These are phyloP conservation scores for Acacia acuminata DNA, from an alignment of 306 rosid genomes.

Conservation along the genomic window DNA sequence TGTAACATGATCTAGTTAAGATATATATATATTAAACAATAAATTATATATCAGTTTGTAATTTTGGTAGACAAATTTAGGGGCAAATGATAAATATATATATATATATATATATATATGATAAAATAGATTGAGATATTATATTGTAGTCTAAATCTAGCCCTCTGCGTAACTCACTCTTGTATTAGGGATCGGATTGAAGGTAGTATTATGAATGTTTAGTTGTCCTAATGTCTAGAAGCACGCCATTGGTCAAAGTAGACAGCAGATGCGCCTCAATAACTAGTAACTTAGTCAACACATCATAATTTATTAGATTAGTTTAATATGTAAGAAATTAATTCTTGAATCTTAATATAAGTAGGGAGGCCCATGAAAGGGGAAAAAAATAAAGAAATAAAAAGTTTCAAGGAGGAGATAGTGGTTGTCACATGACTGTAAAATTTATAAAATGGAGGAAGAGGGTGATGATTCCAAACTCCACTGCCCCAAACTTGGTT, in stretches of 20 bases:
- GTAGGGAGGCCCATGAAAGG: background rate
- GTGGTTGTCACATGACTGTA: conserved; percentile 24
- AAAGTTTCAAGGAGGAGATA: background rate
- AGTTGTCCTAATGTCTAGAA: background rate
- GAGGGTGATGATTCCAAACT: conserved; percentile 44
- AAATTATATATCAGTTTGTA: too few species aligned
- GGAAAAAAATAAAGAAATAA: too few species aligned
- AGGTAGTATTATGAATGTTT: background rate
- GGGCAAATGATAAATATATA: too few species aligned
- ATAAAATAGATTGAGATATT: too few species aligned
- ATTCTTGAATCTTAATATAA: background rate
- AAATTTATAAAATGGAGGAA: conserved; percentile 24
- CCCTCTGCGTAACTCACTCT: too few species aligned
- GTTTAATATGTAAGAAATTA: background rate
- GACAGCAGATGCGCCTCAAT: background rate
- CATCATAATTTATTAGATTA: background rate
- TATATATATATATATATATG: too few species aligned
- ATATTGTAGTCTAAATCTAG: too few species aligned
- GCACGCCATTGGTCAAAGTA: background rate
- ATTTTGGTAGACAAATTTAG: too few species aligned
- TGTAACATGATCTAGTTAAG: too few species aligned
- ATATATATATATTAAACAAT: too few species aligned
- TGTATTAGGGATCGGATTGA: too few species aligned
- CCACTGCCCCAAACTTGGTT: conserved; percentile 45
- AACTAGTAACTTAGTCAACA: background rate